phyloP scores from a whole-genome alignment of 768 basidiomycete species.

The Baorangia bicolor region DNA sequence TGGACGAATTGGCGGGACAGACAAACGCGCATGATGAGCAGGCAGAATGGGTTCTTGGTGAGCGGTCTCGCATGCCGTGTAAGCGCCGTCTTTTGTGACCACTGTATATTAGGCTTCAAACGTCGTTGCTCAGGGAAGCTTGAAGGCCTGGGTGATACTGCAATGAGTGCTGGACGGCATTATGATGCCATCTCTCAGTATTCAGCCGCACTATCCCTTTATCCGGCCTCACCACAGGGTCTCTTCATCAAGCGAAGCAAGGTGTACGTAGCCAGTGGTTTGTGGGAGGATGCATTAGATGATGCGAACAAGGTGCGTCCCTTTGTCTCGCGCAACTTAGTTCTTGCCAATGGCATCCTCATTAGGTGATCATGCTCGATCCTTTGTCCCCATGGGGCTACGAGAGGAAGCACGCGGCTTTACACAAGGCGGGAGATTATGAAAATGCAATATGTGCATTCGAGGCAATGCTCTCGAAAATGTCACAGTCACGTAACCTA shows the following conservation, averaged over 20 bases:
- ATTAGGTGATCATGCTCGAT: conserved; percentile 10
- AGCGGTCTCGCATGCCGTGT: neutral
- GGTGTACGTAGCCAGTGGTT: neutral
- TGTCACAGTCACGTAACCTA: neutral
- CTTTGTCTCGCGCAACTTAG: neutral
- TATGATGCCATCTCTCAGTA: conserved; percentile 7
- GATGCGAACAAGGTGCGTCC: conserved; percentile 9
- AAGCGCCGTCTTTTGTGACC: neutral
- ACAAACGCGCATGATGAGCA: neutral
- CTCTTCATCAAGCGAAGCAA: conserved; percentile 10
- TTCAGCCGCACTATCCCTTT: conserved; percentile 1
- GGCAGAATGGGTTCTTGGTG: neutral
- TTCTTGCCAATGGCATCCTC: neutral
- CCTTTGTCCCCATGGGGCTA: conserved; percentile 11
- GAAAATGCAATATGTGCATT: neutral
- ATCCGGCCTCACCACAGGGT: neutral
- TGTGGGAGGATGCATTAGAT: conserved; percentile 1
- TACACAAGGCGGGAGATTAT: neutral
- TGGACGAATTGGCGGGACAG: neutral
- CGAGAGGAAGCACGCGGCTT: conserved; percentile 6
- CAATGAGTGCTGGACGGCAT: neutral
- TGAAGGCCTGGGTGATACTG: neutral
- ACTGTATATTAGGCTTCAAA: neutral
- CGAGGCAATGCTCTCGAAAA: conserved; percentile 10
- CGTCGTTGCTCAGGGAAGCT: neutral